Conservation (phyloP, 2,329 filamentous ascomycete genomes). For the Fusarium chlamydosporum region DNA sequence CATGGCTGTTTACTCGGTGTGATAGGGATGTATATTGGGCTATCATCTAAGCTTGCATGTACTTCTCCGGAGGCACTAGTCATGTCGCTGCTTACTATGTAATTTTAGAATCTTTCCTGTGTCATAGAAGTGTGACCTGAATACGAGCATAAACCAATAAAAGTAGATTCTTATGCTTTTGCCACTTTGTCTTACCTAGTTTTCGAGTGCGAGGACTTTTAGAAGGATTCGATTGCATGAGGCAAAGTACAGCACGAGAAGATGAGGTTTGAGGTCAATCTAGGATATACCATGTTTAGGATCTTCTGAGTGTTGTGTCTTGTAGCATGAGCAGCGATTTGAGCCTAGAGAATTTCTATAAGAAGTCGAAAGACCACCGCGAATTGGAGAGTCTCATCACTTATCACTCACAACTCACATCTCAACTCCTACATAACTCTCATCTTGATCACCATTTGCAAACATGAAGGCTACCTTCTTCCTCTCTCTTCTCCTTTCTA, state of each 20-base stretch:
- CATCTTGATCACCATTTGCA: background rate
- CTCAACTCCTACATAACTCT: background rate
- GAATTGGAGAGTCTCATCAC: background rate
- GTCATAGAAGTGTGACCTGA: background rate
- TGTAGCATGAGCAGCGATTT: no score
- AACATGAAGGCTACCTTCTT: slow-evolving; percentile 23
- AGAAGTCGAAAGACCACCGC: background rate
- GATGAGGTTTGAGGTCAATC: background rate
- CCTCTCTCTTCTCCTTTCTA: slow-evolving; percentile 12
- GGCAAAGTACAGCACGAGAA: background rate
- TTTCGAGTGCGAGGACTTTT: background rate
- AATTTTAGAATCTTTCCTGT: background rate
- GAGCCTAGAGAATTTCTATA: background rate
- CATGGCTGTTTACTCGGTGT: background rate
- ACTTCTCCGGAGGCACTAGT: background rate
- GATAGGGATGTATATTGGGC: background rate
- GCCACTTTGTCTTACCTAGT: background rate
- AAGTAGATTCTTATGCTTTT: no score
- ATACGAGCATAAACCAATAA: background rate
- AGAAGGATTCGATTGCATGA: slow-evolving; percentile 16
- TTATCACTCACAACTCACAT: background rate
- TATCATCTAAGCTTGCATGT: background rate
- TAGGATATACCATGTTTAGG: background rate
- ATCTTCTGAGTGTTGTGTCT: background rate
- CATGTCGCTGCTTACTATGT: rapidly evolving